Evolutionary conservation across 305 asterid species (phyloP).

Genomic region (Fraxinus angustifolia): DNA sequence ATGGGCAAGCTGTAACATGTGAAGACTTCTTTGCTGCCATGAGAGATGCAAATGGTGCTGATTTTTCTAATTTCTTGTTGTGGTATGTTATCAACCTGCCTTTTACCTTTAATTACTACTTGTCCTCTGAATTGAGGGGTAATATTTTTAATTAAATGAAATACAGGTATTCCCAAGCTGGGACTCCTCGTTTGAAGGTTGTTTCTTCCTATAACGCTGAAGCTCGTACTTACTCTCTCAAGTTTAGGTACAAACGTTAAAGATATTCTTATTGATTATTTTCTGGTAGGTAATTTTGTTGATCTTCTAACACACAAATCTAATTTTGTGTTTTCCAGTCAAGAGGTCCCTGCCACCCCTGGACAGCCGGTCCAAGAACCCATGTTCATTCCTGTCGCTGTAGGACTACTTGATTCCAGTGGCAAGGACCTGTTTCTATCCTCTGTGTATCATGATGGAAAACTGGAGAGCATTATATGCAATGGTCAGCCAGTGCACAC

Average conservation of each 20-base stretch:
- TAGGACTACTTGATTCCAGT: constrained; percentile 73
- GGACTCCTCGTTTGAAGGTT: constrained; percentile 79
- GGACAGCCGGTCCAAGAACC: constrained; percentile 85
- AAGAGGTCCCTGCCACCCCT: constrained; percentile 86
- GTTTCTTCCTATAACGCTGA: constrained; percentile 54
- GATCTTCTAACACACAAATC: background rate
- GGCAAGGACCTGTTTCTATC: constrained; percentile 83
- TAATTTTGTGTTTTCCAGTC: constrained; percentile 47
- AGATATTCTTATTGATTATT: background rate
- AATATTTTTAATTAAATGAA: constrained; percentile 10
- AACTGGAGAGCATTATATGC: constrained; percentile 45
- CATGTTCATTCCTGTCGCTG: constrained; percentile 83
- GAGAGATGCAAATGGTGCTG: constrained; percentile 92
- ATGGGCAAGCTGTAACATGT: constrained; percentile 94
- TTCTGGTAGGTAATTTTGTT: background rate
- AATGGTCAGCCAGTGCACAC: constrained; percentile 48
- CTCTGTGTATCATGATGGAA: constrained; percentile 60
- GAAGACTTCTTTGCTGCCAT: constrained; percentile 94
- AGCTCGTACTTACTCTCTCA: constrained; percentile 60
- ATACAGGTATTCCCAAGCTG: constrained; percentile 98
- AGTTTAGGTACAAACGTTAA: constrained; percentile 56
- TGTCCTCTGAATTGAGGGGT: constrained; percentile 7
- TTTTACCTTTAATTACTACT: constrained; percentile 10
- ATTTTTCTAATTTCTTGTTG: constrained; percentile 72
- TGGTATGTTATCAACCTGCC: constrained; percentile 48